phyloP scores from a whole-genome alignment of 345 rosid species.

The Melaleuca quinquenervia region DNA sequence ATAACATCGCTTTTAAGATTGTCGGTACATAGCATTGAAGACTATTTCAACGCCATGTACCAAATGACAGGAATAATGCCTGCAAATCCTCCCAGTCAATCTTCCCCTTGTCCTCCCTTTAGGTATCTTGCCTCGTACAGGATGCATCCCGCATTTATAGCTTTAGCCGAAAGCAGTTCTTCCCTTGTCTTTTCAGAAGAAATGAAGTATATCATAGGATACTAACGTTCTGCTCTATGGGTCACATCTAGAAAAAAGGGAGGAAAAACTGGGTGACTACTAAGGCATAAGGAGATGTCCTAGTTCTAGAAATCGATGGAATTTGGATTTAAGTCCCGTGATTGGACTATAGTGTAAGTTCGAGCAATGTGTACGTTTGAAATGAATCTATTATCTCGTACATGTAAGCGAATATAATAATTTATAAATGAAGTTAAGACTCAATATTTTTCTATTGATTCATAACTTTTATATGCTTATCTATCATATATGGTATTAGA shows the following conservation, averaged over 20 bases:
- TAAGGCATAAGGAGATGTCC: background rate
- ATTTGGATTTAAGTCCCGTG: background rate
- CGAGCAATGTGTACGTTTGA: background rate
- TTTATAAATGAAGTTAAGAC: background rate
- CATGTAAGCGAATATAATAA: background rate
- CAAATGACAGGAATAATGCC: background rate
- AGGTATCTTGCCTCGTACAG: background rate
- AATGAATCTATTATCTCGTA: background rate
- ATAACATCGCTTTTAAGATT: background rate
- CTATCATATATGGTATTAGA: background rate
- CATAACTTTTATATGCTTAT: background rate
- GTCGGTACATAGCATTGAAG: background rate
- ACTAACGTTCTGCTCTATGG: background rate
- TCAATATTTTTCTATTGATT: background rate
- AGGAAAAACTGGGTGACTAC: background rate
- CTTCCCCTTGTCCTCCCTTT: background rate
- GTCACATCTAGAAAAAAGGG: background rate
- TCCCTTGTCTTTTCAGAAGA: background rate
- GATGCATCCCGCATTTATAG: background rate
- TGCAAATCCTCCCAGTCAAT: background rate
- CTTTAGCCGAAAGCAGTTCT: background rate
- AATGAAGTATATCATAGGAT: background rate
- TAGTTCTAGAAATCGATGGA: background rate
- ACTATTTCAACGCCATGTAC: no score
- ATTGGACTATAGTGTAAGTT: background rate